phyloP scores from a whole-genome alignment of 345 rosid genomes.

The Lumnitzera littorea region DNA sequence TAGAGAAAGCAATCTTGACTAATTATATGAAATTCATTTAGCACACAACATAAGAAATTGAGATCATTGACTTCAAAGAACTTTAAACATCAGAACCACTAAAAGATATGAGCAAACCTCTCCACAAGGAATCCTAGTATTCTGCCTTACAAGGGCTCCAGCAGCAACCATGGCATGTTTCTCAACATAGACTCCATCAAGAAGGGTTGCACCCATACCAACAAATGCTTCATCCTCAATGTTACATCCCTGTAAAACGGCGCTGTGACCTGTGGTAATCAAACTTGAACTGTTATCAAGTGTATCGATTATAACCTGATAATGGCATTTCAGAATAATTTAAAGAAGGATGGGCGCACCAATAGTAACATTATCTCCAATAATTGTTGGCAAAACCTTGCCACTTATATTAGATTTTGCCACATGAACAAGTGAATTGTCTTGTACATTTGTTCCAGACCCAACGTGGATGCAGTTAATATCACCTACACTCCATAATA shows the following conservation, averaged over 20 bases:
- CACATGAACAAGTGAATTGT: constrained; percentile 74
- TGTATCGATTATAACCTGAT: too few species aligned
- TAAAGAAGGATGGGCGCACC: constrained; percentile 26
- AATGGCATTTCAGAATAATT: too few species aligned
- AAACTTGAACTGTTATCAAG: too few species aligned
- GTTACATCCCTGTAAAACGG: constrained; percentile 82
- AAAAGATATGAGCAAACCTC: constrained; percentile 37
- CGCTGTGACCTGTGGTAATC: constrained; percentile 57
- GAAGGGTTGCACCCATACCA: constrained; percentile 72
- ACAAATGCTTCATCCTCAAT: constrained; percentile 83
- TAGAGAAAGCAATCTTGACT: too few species aligned
- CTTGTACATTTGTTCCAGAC: constrained; percentile 75
- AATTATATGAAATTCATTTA: too few species aligned
- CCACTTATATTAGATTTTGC: constrained; percentile 79
- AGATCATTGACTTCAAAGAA: background rate
- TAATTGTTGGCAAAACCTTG: constrained; percentile 66
- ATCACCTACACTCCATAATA: constrained; percentile 38
- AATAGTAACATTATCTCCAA: constrained; percentile 76
- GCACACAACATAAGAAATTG: too few species aligned
- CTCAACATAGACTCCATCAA: constrained; percentile 85
- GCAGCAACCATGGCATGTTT: constrained; percentile 91
- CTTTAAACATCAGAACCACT: background rate
- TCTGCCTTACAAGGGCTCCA: constrained; percentile 89
- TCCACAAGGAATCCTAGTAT: constrained; percentile 72
- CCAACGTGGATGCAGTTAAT: constrained; percentile 68